Conservation (phyloP, 2,329 filamentous ascomycete genomes). For the Xylariaceae sp. region DNA sequence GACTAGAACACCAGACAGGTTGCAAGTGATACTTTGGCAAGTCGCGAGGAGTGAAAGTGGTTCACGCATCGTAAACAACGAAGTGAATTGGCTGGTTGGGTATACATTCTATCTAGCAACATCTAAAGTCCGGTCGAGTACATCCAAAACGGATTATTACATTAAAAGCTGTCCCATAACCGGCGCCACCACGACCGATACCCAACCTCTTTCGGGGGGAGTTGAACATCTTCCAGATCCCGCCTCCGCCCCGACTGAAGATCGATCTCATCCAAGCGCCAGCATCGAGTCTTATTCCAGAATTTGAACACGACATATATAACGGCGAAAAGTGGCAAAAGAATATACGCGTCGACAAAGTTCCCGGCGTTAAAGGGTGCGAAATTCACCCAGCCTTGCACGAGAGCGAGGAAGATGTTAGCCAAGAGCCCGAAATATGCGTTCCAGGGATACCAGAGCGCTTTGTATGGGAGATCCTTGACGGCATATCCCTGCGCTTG, state of each 20-base stretch:
- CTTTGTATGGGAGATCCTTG: conserved; percentile 53
- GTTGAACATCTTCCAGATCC: conserved; percentile 48
- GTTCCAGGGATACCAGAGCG: conserved; percentile 53
- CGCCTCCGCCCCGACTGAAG: conserved; percentile 51
- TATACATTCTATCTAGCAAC: conserved; percentile 4
- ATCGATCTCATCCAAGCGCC: conserved; percentile 51
- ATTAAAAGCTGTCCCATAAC: conserved; percentile 41
- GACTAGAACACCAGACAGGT: too few species aligned
- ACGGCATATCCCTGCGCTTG: conserved; percentile 51
- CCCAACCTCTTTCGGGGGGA: conserved; percentile 30
- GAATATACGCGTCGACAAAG: conserved; percentile 62
- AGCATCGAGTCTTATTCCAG: conserved; percentile 49
- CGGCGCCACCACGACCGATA: conserved; percentile 41
- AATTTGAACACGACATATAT: conserved; percentile 56
- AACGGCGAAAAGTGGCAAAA: conserved; percentile 55
- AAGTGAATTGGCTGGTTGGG: not conserved
- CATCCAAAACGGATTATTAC: not conserved
- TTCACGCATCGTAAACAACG: not conserved
- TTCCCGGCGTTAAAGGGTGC: conserved; percentile 53
- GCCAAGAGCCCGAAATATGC: conserved; percentile 56
- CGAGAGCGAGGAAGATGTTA: conserved; percentile 56
- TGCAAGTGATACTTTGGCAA: too few species aligned
- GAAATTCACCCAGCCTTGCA: conserved; percentile 59
- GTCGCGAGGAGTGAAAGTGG: too few species aligned
- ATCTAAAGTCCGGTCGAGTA: not conserved